These are phyloP conservation scores for Teratosphaeria zuluensis DNA, from an alignment of 2,329 filamentous ascomycete species.

Conservation along the genomic window DNA sequence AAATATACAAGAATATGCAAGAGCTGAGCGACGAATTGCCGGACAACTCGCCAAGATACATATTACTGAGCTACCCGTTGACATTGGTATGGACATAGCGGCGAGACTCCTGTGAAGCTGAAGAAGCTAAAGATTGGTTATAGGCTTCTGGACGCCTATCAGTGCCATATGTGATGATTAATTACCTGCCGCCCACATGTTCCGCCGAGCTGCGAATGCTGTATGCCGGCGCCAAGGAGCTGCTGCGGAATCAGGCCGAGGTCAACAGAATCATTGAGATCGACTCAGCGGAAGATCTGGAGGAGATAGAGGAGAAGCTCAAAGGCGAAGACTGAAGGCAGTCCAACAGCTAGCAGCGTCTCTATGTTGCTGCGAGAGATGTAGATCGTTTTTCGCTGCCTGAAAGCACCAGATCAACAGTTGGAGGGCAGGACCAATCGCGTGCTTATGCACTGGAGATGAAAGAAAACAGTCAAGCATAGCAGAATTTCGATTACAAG, in stretches of 20 bases:
- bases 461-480: neutral
- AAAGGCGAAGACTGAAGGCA: constrained; percentile 29
- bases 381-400: neutral
- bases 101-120: neutral
- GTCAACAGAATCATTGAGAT: constrained; percentile 84
- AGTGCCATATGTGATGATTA: constrained; percentile 88
- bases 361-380: too few relatives aligned
- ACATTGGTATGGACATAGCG: constrained; percentile 54
- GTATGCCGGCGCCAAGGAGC: constrained; percentile 90
- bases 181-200: constrained; percentile 87
- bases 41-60: constrained; percentile 80
- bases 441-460: too few relatives aligned
- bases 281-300: constrained; percentile 67
- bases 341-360: neutral
- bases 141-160: constrained; percentile 73
- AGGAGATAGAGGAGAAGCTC: constrained; percentile 65
- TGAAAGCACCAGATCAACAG: neutral
- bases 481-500: neutral
- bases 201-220: constrained; percentile 83
- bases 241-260: constrained; percentile 88
- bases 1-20: constrained; percentile 71
- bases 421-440: neutral
- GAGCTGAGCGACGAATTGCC: constrained; percentile 82
- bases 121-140: neutral
- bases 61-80: constrained; percentile 83